Base-by-base conservation (phyloP, 768 basidiomycete species). In the Hemileccinum rubropunctum region DNA sequence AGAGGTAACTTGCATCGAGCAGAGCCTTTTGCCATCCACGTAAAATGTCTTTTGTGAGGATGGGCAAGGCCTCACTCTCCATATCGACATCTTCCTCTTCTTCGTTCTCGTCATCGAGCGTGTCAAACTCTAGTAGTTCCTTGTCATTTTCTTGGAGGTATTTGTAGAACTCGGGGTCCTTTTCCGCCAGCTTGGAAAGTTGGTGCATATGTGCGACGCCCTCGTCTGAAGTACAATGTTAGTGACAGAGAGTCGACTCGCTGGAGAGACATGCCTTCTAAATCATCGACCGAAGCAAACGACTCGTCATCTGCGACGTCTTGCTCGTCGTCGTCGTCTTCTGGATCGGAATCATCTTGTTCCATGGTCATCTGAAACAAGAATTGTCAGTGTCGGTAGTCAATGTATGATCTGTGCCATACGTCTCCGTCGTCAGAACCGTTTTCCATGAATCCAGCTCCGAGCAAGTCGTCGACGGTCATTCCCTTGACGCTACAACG, bases 111-210 rank as follows among this genome's bases (percentile, higher is more conserved):
- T 79, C 82, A 3, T 76, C 80, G 2, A 70, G 76, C 6, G 70
- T 76, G 20, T 61, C 74, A 63, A 98, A 98, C 4, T 91, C 78
- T 3, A 99, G 76, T n/a, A 98, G 74, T 48, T 93, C 94, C 51
- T 76, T 74, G 69, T 99, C 97, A 63, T 99, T 94, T 70, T 98
- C 91, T 72, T 95, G 87, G 2, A 99, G 77, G 65, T 95, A 99
- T 71, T 95, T 92, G 85, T 83, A 99, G 73, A 98, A 99, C 63
- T 97, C 95, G n/a, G 95, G 95, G 67, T 99, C 95, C 66, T 92
- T 93, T 69, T 95, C 88, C 2, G 91, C 91, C 32, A 99, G 80
- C 63, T 89, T 85, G 34, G 89, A 84, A 13, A 99, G 79, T 48
- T 95, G 89, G 39, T 83, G 68, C 52, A 92, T 72, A 74, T 98